Base-by-base conservation (phyloP, 306 rosid genomes). In the Castanea mollissima region DNA sequence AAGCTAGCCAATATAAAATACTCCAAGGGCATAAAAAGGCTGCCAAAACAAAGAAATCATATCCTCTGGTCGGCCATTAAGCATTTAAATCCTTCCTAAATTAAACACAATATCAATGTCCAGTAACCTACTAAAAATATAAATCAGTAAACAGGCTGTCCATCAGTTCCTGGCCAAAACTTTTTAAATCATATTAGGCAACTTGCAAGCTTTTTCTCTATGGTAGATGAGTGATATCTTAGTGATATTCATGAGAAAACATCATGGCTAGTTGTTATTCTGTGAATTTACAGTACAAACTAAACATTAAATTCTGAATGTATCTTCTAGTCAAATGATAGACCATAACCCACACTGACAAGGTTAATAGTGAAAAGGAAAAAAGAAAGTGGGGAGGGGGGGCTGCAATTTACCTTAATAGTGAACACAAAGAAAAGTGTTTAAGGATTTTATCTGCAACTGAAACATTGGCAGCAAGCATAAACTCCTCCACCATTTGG, bases 401-500 rank as follows among this genome's bases (percentile, higher is more conserved):
- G 76, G 44, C 35, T 77, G 59, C 75, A 69, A 59, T 81, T 75
- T 79, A 89, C 99, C 99, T 93, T 86, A 95, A 84, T 46, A 95
- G 82, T 34, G 99, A 89, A 85, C 96, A 93, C 20, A 74, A 35
- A 18, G 99, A 87, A 70, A 91, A 95, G 78, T 85, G 90, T 73
- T 90, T 79, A 51, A 95, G 98, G 78, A 95, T 93, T 81, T 93
- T 91, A 81, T 89, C 88, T 13, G 99, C 97, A 65, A 95, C 98
- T 4, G 99, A 90, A 83, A 95, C 91, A 81, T 95, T 93, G 76
- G 99, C 99, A 52, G 98, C 94, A 88, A 95, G 99, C 99, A 95
- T 95, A 85, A 95, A 95, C 91, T 95, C 99, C 92, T 95, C 99
- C 71, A 95, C 98, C 99, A 95, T 93, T 89, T 95, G 98, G 81